A percentile compares a stretch with the other conserved stretches of the same genome.
Evolutionary conservation across 208 protist genomes (phyloP).

Genomic region (Entamoeba invadens): DNA sequence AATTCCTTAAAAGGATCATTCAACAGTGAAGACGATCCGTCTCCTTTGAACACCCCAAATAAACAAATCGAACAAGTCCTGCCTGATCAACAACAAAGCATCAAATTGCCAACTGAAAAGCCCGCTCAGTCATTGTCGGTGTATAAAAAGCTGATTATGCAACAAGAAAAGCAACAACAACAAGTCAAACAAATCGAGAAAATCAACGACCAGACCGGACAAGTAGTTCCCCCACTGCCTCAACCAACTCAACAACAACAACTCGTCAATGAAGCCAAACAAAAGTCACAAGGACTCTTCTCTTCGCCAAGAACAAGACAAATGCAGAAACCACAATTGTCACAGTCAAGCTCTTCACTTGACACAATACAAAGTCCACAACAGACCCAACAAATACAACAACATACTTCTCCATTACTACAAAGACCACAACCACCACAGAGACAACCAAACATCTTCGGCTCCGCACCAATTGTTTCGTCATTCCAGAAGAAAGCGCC

Average conservation of each 20-base stretch:
- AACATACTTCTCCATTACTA: background rate
- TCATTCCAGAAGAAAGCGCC: background rate
- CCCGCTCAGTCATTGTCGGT: background rate
- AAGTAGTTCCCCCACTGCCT: background rate
- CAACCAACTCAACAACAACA: background rate
- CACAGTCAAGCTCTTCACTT: background rate
- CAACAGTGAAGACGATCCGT: too few relatives aligned
- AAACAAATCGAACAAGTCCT: background rate
- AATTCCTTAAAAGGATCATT: background rate
- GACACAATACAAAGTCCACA: background rate
- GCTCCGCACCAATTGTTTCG: background rate
- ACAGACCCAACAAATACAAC: background rate
- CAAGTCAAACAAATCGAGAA: background rate
- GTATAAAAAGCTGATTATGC: background rate
- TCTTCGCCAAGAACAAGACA: background rate
- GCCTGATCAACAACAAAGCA: background rate
- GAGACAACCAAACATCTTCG: background rate
- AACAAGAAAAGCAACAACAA: constrained; percentile 3
- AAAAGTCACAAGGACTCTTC: background rate
- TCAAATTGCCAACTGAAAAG: too few relatives aligned
- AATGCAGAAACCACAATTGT: background rate
- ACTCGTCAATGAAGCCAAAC: too few relatives aligned
- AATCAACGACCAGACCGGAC: too few relatives aligned
- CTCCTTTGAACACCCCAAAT: too few relatives aligned
- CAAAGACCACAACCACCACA: background rate